These are phyloP conservation scores for Wallacemonas sp. DNA, from an alignment of 208 protist species.

Conservation along the genomic window DNA sequence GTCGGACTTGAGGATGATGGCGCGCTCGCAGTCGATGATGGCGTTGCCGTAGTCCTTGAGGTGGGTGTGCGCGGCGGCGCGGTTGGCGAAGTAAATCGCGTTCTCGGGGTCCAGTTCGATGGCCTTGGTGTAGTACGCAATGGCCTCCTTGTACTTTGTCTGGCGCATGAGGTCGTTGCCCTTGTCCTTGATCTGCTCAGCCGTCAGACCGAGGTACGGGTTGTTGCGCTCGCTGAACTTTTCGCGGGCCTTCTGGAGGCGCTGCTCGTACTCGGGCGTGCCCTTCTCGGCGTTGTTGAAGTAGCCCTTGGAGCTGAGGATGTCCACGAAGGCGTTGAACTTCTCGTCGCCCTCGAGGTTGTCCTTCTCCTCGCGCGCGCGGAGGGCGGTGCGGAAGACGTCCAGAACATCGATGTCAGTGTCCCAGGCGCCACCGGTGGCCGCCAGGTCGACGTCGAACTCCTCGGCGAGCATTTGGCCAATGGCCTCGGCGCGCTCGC, in stretches of 20 bases:
- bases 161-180: conserved; percentile 91
- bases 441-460: conserved; percentile 78
- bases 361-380: conserved; percentile 38
- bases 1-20: conserved; percentile 79
- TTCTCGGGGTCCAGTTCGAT: conserved; percentile 91
- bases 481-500: conserved; percentile 45
- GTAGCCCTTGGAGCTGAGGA: conserved; percentile 92
- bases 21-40: conserved; percentile 89
- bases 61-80: conserved; percentile 91
- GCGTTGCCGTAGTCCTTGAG: conserved; percentile 89
- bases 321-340: conserved; percentile 79
- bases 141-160: conserved; percentile 93
- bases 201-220: conserved; percentile 88
- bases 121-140: conserved; percentile 93
- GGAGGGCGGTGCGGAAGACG: conserved; percentile 54
- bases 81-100: conserved; percentile 91
- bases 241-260: conserved; percentile 79
- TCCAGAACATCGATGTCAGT: conserved; percentile 65
- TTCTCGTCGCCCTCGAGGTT: conserved; percentile 83
- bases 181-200: conserved; percentile 93
- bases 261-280: conserved; percentile 74
- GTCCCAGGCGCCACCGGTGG: conserved; percentile 67
- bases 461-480: conserved; percentile 68
- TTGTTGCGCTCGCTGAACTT: conserved; percentile 92
- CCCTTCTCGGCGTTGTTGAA: conserved; percentile 81